These are phyloP conservation scores for Leccinum glutinopallens DNA, from an alignment of 1,284 basidiomycete genomes.

Conservation along the genomic window DNA sequence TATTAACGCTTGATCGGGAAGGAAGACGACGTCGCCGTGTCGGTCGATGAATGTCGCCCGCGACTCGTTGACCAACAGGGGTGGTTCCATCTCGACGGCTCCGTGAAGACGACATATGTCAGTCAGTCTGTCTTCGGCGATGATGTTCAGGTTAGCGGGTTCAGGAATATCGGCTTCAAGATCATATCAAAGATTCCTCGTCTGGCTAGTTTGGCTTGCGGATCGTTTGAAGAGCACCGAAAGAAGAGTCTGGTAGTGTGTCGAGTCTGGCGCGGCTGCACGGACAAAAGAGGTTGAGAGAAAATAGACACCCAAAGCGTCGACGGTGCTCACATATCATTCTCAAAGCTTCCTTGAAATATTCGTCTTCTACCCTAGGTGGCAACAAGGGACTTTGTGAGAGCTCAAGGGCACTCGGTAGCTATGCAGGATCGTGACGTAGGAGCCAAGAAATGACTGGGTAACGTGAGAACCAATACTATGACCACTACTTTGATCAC, in stretches of 20 bases:
- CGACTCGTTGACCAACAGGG: conserved; percentile 66
- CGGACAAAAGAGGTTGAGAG: neutral
- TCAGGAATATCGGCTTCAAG: conserved; percentile 68
- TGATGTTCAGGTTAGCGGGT: conserved; percentile 73
- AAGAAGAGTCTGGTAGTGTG: conserved; percentile 71
- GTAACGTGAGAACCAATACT: conserved; percentile 12
- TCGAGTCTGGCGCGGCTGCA: conserved; percentile 71
- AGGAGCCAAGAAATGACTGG: conserved; percentile 82
- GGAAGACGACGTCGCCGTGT: conserved; percentile 78
- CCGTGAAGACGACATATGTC: conserved; percentile 87
- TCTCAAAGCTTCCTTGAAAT: conserved; percentile 77
- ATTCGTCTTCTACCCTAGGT: conserved; percentile 78
- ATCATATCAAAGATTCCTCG: conserved; percentile 82
- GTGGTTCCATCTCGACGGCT: conserved; percentile 85
- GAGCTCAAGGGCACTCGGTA: conserved; percentile 85
- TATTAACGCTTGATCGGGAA: conserved; percentile 78
- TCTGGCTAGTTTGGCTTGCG: conserved; percentile 49
- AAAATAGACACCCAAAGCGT: neutral
- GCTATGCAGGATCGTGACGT: conserved; percentile 79
- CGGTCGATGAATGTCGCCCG: conserved; percentile 80
- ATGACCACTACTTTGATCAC: neutral
- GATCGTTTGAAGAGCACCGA: conserved; percentile 72
- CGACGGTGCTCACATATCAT: conserved; percentile 63
- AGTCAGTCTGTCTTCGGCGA: conserved; percentile 76
- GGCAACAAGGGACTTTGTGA: conserved; percentile 81